A percentile compares a stretch with the other conserved stretches of the same genome.
phyloP scores from a whole-genome alignment of 2,329 filamentous ascomycete genomes.

The Capronia coronata region DNA sequence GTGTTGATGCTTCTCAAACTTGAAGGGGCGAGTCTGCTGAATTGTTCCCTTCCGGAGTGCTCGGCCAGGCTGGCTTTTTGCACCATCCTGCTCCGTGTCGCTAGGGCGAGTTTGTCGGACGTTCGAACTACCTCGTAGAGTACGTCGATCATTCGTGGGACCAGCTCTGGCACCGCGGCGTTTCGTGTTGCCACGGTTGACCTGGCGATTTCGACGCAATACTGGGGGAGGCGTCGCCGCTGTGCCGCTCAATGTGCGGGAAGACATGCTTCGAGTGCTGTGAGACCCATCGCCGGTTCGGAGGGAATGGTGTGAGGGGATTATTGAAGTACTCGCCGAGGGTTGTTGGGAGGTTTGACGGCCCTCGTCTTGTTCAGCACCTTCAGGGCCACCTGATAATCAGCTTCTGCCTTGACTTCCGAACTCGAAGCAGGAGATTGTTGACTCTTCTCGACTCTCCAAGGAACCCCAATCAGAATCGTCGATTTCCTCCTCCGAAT shows the following conservation, averaged over 20 bases:
- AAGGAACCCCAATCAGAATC: no score
- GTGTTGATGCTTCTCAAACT: slow-evolving; percentile 22
- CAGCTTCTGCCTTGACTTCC: no score
- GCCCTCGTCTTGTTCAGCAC: no score
- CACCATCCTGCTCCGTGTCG: neutral
- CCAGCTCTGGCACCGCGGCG: neutral
- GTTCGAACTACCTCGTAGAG: neutral
- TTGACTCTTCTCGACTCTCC: neutral
- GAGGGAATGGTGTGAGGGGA: neutral
- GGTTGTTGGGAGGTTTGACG: neutral
- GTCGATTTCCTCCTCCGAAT: neutral
- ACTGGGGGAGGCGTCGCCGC: neutral
- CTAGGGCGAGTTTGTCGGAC: neutral
- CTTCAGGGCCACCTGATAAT: no score
- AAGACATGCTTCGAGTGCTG: neutral
- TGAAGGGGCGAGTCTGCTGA: slow-evolving; percentile 19
- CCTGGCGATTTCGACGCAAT: neutral
- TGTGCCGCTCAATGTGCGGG: neutral
- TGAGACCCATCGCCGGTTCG: neutral
- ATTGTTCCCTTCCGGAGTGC: slow-evolving; percentile 19
- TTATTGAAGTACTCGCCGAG: neutral
- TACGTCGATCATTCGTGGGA: neutral
- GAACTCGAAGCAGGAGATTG: neutral
- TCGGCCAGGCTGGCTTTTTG: neutral
- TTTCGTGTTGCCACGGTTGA: neutral